Evolutionary conservation across 495 filamentous ascomycete genomes (phyloP), one percentile per base, ranked within the genome.

Genomic region (Talaromyces wortmannii): DNA sequence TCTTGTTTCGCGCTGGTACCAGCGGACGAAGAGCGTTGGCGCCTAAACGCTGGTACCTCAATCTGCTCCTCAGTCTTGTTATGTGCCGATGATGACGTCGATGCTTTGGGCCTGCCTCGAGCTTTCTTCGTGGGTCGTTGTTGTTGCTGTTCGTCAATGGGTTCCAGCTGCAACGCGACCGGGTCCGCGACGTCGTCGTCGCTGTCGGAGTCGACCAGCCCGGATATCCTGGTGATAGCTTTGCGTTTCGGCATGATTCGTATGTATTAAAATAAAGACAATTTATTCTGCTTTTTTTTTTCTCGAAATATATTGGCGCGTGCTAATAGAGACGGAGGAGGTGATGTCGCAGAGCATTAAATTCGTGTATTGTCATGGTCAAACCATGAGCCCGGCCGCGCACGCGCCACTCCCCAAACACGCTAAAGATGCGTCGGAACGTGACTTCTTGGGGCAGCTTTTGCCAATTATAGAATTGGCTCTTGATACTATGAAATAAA

Each of bases 171-270:
- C 45, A 56, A 61, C 15, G 51, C 58, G 56, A 57, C 52, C 47
- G 64, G 23, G 1, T 23, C 69, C 50, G 68, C 65, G 52, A 70
- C 70, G 31, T 76, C 72, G 67, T 87, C 83, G 48, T 90, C 87
- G 58, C 83, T 81, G 52, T 88, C 85, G 42, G 83, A 87, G 56
- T 83, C 86, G 36, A 85, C 73, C 47, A 87, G 70, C n/a, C 75
- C 79, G 56, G 85, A 79, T 23, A 89, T 61, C 33, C 78, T 81
- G 31, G 78, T 68, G 23, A 75, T 56, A n/a, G 69, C 69, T 56
- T 76, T 82, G 52, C 69, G 66, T 59, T 79, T 82, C 23, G 82
- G 74, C 82, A 85, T 85, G 47, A 47, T 61, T n/a, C 18, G 40
- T 43, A 15, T 15, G 16, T 45, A 53, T 17, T 36, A 16, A 7